A percentile compares a stretch with the other conserved stretches of the same genome.
Conservation (phyloP, 345 rosid species). For the Brassica nigra region DNA sequence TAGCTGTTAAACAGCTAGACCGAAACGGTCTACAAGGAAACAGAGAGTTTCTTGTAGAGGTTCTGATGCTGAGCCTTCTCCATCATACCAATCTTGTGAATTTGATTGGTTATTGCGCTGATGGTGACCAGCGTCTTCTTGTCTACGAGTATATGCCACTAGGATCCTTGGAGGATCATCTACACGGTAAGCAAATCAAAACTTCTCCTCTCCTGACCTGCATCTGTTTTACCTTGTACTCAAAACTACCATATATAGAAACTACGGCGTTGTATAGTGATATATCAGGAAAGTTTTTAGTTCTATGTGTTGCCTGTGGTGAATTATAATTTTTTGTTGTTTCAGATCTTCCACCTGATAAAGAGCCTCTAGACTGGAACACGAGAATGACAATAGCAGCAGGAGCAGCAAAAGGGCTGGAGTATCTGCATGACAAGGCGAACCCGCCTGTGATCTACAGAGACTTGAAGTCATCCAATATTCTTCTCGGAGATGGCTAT, state of each 20-base stretch:
- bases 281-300: slow-evolving; percentile 3
- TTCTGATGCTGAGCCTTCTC: slow-evolving; percentile 95
- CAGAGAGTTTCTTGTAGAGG: slow-evolving; percentile 97
- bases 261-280: neutral
- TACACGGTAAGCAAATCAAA: slow-evolving; percentile 64
- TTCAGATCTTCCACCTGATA: slow-evolving; percentile 82
- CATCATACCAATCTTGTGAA: slow-evolving; percentile 96
- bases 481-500: slow-evolving; percentile 89
- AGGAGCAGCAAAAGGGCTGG: slow-evolving; percentile 97
- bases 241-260: slow-evolving; percentile 5
- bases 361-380: slow-evolving; percentile 91
- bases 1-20: slow-evolving; percentile 96
- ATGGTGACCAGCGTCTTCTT: slow-evolving; percentile 96
- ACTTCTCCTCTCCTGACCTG: neutral
- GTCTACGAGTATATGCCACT: slow-evolving; percentile 97
- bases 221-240: neutral
- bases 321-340: neutral
- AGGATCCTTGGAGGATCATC: slow-evolving; percentile 94
- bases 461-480: slow-evolving; percentile 91
- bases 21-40: slow-evolving; percentile 97
- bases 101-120: slow-evolving; percentile 96
- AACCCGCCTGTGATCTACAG: slow-evolving; percentile 97
- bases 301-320: neutral
- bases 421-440: slow-evolving; percentile 93
- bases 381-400: slow-evolving; percentile 98